Percentiles rank a stretch among this genome's conserved stretches.
These are phyloP conservation scores for Allium fistulosum DNA, from an alignment of 106 monocot species.

Conservation along the genomic window DNA sequence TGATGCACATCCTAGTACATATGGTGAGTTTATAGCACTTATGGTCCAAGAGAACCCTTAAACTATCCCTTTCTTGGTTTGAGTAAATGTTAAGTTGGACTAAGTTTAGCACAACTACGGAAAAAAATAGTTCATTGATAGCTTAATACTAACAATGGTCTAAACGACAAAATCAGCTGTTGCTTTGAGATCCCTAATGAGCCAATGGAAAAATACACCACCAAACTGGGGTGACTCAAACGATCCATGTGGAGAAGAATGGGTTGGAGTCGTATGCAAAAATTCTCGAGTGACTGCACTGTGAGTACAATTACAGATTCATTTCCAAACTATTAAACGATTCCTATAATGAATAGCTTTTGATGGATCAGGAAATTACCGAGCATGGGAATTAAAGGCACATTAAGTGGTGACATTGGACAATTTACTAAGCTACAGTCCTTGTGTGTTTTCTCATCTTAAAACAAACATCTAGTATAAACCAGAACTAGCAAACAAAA, in stretches of 20 bases:
- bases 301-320: conserved; percentile 16
- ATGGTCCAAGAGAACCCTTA: too few relatives aligned
- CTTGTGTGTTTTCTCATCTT: conserved; percentile 31
- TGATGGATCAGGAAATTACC: conserved; percentile 31
- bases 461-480: too few relatives aligned
- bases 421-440: conserved; percentile 37
- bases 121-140: neutral
- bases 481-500: neutral
- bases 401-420: conserved; percentile 32
- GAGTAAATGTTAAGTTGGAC: too few relatives aligned
- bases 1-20: neutral
- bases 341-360: neutral
- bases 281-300: conserved; percentile 33
- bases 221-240: conserved; percentile 34
- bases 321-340: neutral
- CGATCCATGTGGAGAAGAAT: conserved; percentile 49
- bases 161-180: conserved; percentile 20
- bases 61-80: neutral
- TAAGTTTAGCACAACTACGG: too few relatives aligned
- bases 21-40: too few relatives aligned
- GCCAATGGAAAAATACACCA: conserved; percentile 49
- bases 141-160: neutral
- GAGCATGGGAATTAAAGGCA: conserved; percentile 38
- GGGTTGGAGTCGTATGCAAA: conserved; percentile 53
- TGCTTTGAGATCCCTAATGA: conserved; percentile 32